Base-by-base conservation (phyloP, 1,284 basidiomycete genomes). In the Porodaedalea pini region DNA sequence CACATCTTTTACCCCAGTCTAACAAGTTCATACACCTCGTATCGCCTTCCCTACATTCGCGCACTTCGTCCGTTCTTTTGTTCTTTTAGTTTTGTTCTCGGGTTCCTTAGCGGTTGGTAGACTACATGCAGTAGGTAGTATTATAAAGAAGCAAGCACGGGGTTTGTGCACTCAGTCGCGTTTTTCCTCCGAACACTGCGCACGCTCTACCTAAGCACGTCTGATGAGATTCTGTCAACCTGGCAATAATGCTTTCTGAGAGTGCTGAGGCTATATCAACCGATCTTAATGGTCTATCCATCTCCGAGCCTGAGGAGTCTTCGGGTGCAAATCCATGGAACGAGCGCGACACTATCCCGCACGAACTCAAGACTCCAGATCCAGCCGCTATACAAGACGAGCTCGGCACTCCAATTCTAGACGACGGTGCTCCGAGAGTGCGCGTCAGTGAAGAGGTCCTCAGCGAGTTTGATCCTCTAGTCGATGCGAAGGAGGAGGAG, bases 391-490 rank as follows among this genome's bases (percentile, higher is more conserved):
- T 57, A 7, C 36, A 34, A 31, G 21, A 37, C 11, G 21, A n/a
- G 13, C 23, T 25, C 6, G 15, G n/a, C 8, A 11, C 13, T 21
- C 32, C 37, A 13, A 43, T 7, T 15, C 29, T 7, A 34, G 23
- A 43, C 10, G n/a, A 40, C 10, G 54, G 17, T 39, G 3, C 36
- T 29, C 23, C 37, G 10, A 50, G n/a, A 27, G 8, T 10, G 23
- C 43, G 25, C 17, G n/a, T 32, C 8, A 53, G 44, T 25, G 54
- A 64, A 41, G 79, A 82, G 29, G 71, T 85, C 3, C 68, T 87
- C 49, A 71, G 70, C 31, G 79, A 86, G 65, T 88, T 89, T 65
- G 86, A 89, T 70, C 86, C 86, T 17, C 71, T 88, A 29, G 80
- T 72, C 1, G 78, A 74, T 63, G 66, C 73, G 41, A 81, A 82